phyloP scores from a whole-genome alignment of 2,329 filamentous ascomycete species.

The Plenodomus biglobosus region DNA sequence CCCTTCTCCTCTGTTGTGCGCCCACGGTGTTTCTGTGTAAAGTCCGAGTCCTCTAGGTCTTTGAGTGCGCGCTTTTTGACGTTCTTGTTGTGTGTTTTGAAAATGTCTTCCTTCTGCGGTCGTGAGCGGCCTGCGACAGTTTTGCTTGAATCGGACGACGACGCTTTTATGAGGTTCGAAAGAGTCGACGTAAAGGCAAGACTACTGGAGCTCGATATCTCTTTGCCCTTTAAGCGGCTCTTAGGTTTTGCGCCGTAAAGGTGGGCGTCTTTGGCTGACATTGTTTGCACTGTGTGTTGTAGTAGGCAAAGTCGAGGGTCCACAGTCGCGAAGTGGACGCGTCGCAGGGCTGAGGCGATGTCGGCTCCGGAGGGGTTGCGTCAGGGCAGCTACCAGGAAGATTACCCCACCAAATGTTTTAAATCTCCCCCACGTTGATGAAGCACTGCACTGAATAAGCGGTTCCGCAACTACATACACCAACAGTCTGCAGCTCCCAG shows the following conservation, averaged over 20 bases:
- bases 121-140: conserved; percentile 55
- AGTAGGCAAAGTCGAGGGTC: background rate
- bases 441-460: conserved; percentile 7
- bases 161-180: conserved; percentile 69
- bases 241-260: conserved; percentile 79
- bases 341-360: conserved; percentile 23
- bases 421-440: conserved; percentile 19
- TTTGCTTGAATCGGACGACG: conserved; percentile 49
- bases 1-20: conserved; percentile 57
- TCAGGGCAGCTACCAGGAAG: too few species aligned
- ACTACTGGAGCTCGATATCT: conserved; percentile 68
- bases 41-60: conserved; percentile 58
- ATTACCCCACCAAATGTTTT: conserved; percentile 24
- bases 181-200: conserved; percentile 89
- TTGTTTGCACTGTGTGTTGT: conserved; percentile 11
- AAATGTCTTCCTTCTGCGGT: conserved; percentile 67
- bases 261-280: conserved; percentile 58
- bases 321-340: conserved; percentile 2
- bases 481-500: background rate
- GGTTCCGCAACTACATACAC: conserved; percentile 7
- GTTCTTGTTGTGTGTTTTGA: conserved; percentile 65
- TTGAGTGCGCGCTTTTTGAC: conserved; percentile 63
- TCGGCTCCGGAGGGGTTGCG: conserved; percentile 26
- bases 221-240: conserved; percentile 55
- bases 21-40: conserved; percentile 63